phyloP scores from a whole-genome alignment of 768 basidiomycete species.

The Multifurca ochricompacta region DNA sequence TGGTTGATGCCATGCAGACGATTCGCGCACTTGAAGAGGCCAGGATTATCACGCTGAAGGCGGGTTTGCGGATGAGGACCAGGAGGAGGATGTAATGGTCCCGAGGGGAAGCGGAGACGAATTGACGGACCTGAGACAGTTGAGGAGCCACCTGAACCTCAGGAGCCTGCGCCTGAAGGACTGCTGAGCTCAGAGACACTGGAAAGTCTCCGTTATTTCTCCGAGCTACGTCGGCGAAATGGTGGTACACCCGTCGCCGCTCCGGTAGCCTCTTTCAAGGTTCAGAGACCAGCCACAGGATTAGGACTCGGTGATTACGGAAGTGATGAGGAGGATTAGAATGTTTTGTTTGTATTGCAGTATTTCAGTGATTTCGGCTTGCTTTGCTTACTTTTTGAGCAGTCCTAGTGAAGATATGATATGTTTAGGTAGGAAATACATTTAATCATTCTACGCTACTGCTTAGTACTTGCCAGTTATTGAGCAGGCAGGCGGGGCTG shows the following conservation, averaged over 20 bases:
- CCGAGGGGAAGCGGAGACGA: conserved; percentile 31
- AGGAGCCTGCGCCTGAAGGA: conserved; percentile 18
- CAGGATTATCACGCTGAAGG: conserved; percentile 23
- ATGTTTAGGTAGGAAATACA: too few species aligned
- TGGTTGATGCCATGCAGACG: conserved; percentile 82
- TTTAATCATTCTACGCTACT: too few species aligned
- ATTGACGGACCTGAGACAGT: conserved; percentile 26
- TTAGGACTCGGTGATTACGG: conserved; percentile 70
- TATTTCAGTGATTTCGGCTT: background rate
- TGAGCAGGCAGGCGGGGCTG: too few species aligned
- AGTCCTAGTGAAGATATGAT: too few species aligned
- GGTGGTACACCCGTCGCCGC: conserved; percentile 28
- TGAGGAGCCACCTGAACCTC: background rate
- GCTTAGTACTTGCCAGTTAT: too few species aligned
- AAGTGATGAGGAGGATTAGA: conserved; percentile 54
- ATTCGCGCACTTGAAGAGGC: conserved; percentile 85
- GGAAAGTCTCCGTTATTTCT: conserved; percentile 86
- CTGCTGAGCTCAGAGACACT: conserved; percentile 79
- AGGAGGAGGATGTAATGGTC: conserved; percentile 32
- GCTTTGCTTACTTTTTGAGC: background rate
- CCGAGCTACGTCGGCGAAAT: conserved; percentile 73
- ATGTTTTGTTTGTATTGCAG: background rate
- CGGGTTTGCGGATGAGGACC: conserved; percentile 26
- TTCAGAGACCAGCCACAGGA: conserved; percentile 34
- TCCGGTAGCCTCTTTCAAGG: conserved; percentile 25